Base-by-base conservation (phyloP, 148 eudicot genomes). In the Cornus suecica region DNA sequence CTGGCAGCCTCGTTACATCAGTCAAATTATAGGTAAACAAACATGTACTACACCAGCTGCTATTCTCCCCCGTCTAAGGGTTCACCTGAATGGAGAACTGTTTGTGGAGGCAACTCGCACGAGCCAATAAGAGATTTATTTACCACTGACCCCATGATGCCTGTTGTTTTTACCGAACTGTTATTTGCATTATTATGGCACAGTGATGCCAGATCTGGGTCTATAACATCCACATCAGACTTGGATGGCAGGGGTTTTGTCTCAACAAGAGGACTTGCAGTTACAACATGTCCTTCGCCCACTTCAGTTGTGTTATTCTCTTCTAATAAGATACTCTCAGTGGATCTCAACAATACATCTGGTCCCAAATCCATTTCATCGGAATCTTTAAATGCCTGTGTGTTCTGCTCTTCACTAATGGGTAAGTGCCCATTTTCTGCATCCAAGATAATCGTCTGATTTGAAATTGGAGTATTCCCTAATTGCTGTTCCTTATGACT, bases 21-120 rank as follows among this genome's bases (percentile, higher is more conserved):
- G 62, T 63, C 69, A 34, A 78, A 70, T 37, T 77, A 42, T 42
- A 41, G 80, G 13, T 70, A 37, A 66, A 56, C 66, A 73, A 54
- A 73, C 60, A 72, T 61, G 73, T 72, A 56, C 72, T 56, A 73
- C 34, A 24, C 68, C 68, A 30, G 30, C 68, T 56, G 30, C 68
- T 56, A 22, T 11, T 73, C 41, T 73, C 23, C 66, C 54, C 76
- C 80, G 15, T 71, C 68, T 54, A 64, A 32, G 4, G 41, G 37
- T 11, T 71, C 69, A 65, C 54, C 64, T 10, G 66, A 66, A 23
- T 48, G 28, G 68, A 23, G 67, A 75, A 61, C 30, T 77, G 64
- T 42, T 41, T 77, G 69, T 61, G 45, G 67, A 28, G 60, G 78
- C 70, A 69, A 69, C 74, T 29, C 71, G 69, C 66, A 74, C 9